Evolutionary conservation across 139 green algal genomes (phyloP), one percentile per base, ranked within the genome.

Genomic region (Chlamydomonas eustigma): DNA sequence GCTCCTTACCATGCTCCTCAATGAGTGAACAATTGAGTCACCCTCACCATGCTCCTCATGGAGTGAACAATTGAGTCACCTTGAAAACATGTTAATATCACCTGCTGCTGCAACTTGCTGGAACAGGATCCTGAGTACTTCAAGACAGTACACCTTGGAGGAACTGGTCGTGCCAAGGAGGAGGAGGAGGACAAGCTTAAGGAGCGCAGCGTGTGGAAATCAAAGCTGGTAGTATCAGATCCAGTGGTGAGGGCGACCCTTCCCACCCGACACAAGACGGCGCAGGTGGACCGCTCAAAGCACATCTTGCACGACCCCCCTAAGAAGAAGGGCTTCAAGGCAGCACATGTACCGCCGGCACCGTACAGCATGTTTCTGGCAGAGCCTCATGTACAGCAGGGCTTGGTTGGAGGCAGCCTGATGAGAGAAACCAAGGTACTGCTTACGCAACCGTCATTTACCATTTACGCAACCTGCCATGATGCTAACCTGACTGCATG

Each of bases 101-200:
- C 6, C 6, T 71, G 73, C n/a, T 71, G 18, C 18, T 18, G 39
- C 51, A 1, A 52, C 22, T 63, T 63, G 50, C 22, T 63, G 50
- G 22, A 28, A 6, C 73, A 83, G 71, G 83, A 91, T 44, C 68
- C 76, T 2, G 72, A 69, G 4, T 90, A 81, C 50, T 89, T 80
- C 78, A 76, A 86, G 78, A 88, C 80, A 2, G 75, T 91, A 37
- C 83, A 88, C 38, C 28, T 78, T 22, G 73, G 72, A 0, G 80
- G 84, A 0, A 38, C 64, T 1, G 77, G 76, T 0, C 50, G 75
- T 0, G 34, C 73, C 51, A 32, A 37, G 58, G 75, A 81, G 51
- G 67, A 73, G 64, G 71, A 39, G 4, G 80, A 73, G 0, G 39
- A 37, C 34, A 65, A 51, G 8, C 37, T 36, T 18, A 31, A 52